Evolutionary conservation across 1,139 yeast species (phyloP), one percentile per base, ranked within the genome.

Genomic region (Magnusiomyces suaveolens): DNA sequence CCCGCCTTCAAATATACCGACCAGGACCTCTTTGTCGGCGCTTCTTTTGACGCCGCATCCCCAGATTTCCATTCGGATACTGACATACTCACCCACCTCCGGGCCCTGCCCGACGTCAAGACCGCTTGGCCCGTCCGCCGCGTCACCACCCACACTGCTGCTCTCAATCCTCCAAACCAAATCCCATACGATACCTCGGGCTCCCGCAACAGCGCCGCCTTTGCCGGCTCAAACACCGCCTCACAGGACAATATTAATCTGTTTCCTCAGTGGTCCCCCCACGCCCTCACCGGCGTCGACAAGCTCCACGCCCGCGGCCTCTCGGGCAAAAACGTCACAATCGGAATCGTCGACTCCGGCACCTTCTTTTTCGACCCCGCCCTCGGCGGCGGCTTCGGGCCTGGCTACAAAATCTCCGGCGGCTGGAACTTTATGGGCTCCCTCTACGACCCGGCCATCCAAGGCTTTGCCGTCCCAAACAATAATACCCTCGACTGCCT

Each of bases 301-400:
- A 25, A 46, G n/a, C 46, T 59, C 18, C 62, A 59, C 26, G 48
- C 49, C 1, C 56, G 54, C 29, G 54, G 54, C 6, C 50, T 52
- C 26, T 33, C 46, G 21, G 62, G 62, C 48, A 52, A 52, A 18
- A 60, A 58, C 38, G 47, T 52, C 3, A 32, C 39, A 23, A 44
- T 59, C 48, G 62, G 53, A 32, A 43, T 59, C 24, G 49, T 59
- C 39, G 62, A 59, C 50, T 24, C 58, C 25, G 62, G 62, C 36
- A 58, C 57, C 23, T 51, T 55, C 41, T 59, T 59, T 33, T 43
- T 3, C 1, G 29, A 38, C 38, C 44, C 32, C 10, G 53, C 57
- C 10, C 46, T 59, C 21, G 62, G 62, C 39, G 62, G 62, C 25
- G 62, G 62, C 20, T 29, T 54, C 41, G 62, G 62, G 18, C 26